Evolutionary conservation across 768 basidiomycete species (phyloP), one percentile per base, ranked within the genome.

Genomic region (Grammothele lineata): DNA sequence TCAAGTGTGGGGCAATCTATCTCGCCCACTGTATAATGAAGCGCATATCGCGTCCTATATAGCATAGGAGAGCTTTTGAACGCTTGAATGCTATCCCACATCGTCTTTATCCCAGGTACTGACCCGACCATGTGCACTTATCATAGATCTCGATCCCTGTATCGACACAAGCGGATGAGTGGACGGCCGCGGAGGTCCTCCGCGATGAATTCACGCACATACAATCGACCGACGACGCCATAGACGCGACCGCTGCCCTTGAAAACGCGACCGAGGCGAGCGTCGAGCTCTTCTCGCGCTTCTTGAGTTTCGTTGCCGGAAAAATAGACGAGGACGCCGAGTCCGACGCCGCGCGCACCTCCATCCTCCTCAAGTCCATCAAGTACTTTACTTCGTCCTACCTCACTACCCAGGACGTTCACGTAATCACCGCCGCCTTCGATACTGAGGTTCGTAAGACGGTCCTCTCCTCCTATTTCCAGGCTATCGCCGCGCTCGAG

Each of bases 121-220:
- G n/a, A n/a, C n/a, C n/a, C n/a, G n/a, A n/a, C n/a, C n/a, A n/a
- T n/a, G n/a, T n/a, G n/a, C n/a, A n/a, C 35, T 40, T 54, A 7
- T 7, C 14, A 14, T 30, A 92, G 90, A 66, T 95, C 51, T 85
- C 87, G 53, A 83, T 97, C 66, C 92, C 90, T 37, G 87, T 96
- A 48, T 84, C 91, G 37, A 83, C 88, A n/a, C 70, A 72, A 32
- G 54, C 73, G 55, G 82, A 92, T 66, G 81, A 91, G 67, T 96
- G 94, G 93, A 90, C 92, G 62, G 78, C 83, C 44, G 92, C 93
- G 42, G 92, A 95, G 70, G 82, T 93, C 60, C 80, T 95, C 47
- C 76, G 87, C 60, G 92, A 96, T 60, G 89, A 93, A 50, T 97
- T 95, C 64, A 68, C 75, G 46, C 80, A 90, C 66, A 66, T 75